phyloP scores from a whole-genome alignment of 495 filamentous ascomycete species.

The Trichoderma orchidacearum region DNA sequence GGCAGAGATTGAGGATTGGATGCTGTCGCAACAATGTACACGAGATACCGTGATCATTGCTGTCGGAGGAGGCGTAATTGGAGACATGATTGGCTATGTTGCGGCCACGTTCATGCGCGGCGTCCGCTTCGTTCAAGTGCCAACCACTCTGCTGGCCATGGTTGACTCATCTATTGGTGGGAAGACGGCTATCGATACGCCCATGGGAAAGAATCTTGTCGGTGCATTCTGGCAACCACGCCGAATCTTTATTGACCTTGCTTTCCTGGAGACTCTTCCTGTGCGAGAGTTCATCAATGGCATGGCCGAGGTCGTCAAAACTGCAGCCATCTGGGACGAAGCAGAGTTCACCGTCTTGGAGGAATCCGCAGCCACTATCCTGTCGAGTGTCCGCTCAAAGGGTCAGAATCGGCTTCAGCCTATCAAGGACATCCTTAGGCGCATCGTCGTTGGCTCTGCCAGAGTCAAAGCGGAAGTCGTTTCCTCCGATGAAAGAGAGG shows the following conservation, averaged over 20 bases:
- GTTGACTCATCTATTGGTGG: conserved; percentile 97
- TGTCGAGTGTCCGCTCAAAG: conserved; percentile 53
- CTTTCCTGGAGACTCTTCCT: conserved; percentile 83
- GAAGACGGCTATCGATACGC: conserved; percentile 95
- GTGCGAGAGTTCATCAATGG: conserved; percentile 94
- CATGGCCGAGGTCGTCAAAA: conserved; percentile 98
- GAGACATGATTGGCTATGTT: conserved; percentile 93
- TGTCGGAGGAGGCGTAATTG: conserved; percentile 93
- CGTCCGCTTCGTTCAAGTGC: conserved; percentile 90
- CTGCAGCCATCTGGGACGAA: conserved; percentile 90
- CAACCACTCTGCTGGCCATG: conserved; percentile 90
- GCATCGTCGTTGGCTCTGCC: conserved; percentile 77
- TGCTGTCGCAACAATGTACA: conserved; percentile 82
- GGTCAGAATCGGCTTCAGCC: conserved; percentile 42
- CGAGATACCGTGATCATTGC: conserved; percentile 91
- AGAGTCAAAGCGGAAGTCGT: conserved; percentile 89
- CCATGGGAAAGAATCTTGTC: conserved; percentile 93
- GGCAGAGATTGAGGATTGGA: conserved; percentile 94
- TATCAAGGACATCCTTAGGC: conserved; percentile 67
- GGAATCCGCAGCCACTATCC: conserved; percentile 58
- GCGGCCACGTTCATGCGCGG: conserved; percentile 98
- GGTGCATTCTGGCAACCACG: conserved; percentile 94
- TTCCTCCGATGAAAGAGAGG: conserved; percentile 85
- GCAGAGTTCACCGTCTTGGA: conserved; percentile 78
- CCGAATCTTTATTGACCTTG: conserved; percentile 85